Evolutionary conservation across 768 basidiomycete genomes (phyloP).

Genomic region (Tephrocybe sp.): DNA sequence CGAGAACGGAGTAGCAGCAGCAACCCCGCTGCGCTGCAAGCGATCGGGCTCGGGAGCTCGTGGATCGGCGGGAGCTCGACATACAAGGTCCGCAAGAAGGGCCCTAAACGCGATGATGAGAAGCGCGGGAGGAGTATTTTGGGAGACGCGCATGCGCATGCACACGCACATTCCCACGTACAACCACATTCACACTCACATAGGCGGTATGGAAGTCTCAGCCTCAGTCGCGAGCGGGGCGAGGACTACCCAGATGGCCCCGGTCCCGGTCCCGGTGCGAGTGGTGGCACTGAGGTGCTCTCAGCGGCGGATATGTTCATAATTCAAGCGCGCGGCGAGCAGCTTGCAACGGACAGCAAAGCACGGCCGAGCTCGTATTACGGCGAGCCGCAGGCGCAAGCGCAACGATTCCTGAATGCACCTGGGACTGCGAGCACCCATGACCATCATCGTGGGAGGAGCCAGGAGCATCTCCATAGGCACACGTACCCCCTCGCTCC

Average conservation of each 20-base stretch:
- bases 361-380: slow-evolving; percentile 30
- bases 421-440: slow-evolving; percentile 11
- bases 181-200: too few relatives aligned
- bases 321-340: slow-evolving; percentile 58
- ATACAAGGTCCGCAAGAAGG: slow-evolving; percentile 86
- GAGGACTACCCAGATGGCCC: slow-evolving; percentile 17
- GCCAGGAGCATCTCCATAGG: slow-evolving; percentile 29
- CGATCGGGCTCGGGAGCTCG: slow-evolving; percentile 55
- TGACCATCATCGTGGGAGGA: slow-evolving; percentile 22
- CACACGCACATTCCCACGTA: too few relatives aligned
- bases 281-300: slow-evolving; percentile 27
- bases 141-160: too few relatives aligned
- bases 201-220: slow-evolving; percentile 19
- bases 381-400: slow-evolving; percentile 19
- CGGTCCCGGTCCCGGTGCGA: too few relatives aligned
- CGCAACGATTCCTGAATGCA: slow-evolving; percentile 8
- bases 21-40: slow-evolving; percentile 18
- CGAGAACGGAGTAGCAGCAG: background rate
- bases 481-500: slow-evolving; percentile 26
- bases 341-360: slow-evolving; percentile 32
- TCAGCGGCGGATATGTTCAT: slow-evolving; percentile 68
- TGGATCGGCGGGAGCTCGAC: slow-evolving; percentile 81
- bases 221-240: slow-evolving; percentile 20
- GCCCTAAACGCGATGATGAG: slow-evolving; percentile 33
- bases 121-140: slow-evolving; percentile 29